A percentile compares a stretch with the other conserved stretches of the same genome.
phyloP scores from a whole-genome alignment of 2,329 filamentous ascomycete species.

The Microsporum canis region DNA sequence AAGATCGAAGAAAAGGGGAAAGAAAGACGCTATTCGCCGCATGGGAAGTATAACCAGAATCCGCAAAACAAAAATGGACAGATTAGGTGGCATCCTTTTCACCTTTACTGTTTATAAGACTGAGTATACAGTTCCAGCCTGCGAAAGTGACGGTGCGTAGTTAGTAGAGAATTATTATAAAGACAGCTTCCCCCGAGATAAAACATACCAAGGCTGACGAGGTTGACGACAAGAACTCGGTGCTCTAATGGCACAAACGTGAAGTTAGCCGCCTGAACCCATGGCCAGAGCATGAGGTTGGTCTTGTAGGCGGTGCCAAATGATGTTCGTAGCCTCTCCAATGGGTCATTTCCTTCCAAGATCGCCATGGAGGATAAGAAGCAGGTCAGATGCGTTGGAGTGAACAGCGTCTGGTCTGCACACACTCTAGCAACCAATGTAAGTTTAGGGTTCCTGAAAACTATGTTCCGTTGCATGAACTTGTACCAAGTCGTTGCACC shows the following conservation, averaged over 20 bases:
- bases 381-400: conserved; percentile 66
- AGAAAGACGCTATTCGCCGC: not conserved
- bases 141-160: not conserved
- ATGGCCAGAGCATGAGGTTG: conserved; percentile 83
- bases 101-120: conserved; percentile 42
- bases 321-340: conserved; percentile 59
- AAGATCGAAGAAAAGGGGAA: not conserved
- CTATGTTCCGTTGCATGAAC: conserved; percentile 61
- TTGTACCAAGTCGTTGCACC: conserved; percentile 78
- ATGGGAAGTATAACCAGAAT: not conserved
- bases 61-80: too few relatives aligned
- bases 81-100: not conserved
- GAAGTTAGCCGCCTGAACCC: conserved; percentile 78
- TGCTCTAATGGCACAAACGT: conserved; percentile 73
- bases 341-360: conserved; percentile 56
- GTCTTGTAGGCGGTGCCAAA: conserved; percentile 63
- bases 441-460: conserved; percentile 51
- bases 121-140: conserved; percentile 51
- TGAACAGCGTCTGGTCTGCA: conserved; percentile 71
- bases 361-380: conserved; percentile 80
- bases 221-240: conserved; percentile 74
- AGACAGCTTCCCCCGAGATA: too few relatives aligned
- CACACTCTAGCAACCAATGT: conserved; percentile 69
- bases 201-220: conserved; percentile 56
- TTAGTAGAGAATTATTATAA: not conserved